phyloP scores from a whole-genome alignment of 176 grass and related monocot genomes.

The Hordeum vulgare region DNA sequence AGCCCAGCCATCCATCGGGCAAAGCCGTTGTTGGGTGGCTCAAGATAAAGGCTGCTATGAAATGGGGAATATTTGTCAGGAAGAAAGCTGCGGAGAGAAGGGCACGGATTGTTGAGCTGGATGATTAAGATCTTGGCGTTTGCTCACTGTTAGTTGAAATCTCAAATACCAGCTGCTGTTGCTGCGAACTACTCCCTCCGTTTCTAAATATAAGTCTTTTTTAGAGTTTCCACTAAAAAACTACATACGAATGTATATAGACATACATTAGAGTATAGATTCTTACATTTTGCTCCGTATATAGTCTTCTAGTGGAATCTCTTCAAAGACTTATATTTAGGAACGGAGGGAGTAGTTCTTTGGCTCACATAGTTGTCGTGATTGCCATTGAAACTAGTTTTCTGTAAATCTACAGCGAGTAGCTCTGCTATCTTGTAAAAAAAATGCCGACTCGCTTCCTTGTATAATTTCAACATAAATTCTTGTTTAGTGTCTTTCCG shows the following conservation, averaged over 20 bases:
- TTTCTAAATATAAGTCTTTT: too few species aligned
- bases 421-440: slow-evolving; percentile 38
- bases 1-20: slow-evolving; percentile 43
- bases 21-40: slow-evolving; percentile 75
- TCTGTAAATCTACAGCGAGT: slow-evolving; percentile 21
- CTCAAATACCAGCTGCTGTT: slow-evolving; percentile 3
- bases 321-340: too few species aligned
- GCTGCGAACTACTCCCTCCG: slow-evolving; percentile 39
- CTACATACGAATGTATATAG: too few species aligned
- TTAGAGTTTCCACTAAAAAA: too few species aligned
- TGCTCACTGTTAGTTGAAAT: background rate
- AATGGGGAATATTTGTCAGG: slow-evolving; percentile 71
- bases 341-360: too few species aligned
- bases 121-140: slow-evolving; percentile 32
- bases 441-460: background rate
- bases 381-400: background rate
- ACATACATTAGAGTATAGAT: too few species aligned
- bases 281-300: too few species aligned
- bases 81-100: slow-evolving; percentile 73
- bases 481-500: background rate
- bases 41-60: slow-evolving; percentile 74
- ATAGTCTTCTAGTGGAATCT: too few species aligned
- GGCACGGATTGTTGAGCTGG: slow-evolving; percentile 55
- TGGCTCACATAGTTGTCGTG: background rate
- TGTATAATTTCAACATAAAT: slow-evolving; percentile 22